phyloP scores from a whole-genome alignment of 148 eudicot genomes.

The Vaccinium myrtillus region DNA sequence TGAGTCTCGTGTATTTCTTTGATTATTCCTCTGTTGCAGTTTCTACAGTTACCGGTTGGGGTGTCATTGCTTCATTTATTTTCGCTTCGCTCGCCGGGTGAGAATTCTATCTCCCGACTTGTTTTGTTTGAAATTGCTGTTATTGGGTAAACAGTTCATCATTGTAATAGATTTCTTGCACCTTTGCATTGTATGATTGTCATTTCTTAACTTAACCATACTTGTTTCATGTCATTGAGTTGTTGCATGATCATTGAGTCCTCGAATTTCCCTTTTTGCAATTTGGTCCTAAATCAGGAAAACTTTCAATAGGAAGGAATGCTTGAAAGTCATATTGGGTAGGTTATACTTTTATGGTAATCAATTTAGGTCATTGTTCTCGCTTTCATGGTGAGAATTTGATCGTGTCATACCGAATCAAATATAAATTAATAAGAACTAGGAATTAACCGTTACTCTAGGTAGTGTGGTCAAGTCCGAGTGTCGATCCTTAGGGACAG shows the following conservation, averaged over 20 bases:
- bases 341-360: background rate
- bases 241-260: background rate
- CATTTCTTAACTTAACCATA: background rate
- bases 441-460: too few species aligned
- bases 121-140: background rate
- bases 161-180: background rate
- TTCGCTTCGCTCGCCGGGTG: conserved; percentile 89
- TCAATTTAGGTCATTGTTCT: background rate
- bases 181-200: background rate
- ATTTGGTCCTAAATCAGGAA: background rate
- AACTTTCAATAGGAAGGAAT: background rate
- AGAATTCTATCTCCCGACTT: conserved; percentile 14
- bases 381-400: background rate
- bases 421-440: too few species aligned
- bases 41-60: conserved; percentile 90
- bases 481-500: too few species aligned
- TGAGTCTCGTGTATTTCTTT: conserved; percentile 86
- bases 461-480: too few species aligned
- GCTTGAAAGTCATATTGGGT: background rate
- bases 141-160: background rate
- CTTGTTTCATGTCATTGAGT: background rate
- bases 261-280: background rate
- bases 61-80: conserved; percentile 66
- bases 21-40: conserved; percentile 73
- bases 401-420: too few species aligned